Base-by-base conservation (phyloP, 108 stramenopile genomes). In the Halocafeteria seosinensis region DNA sequence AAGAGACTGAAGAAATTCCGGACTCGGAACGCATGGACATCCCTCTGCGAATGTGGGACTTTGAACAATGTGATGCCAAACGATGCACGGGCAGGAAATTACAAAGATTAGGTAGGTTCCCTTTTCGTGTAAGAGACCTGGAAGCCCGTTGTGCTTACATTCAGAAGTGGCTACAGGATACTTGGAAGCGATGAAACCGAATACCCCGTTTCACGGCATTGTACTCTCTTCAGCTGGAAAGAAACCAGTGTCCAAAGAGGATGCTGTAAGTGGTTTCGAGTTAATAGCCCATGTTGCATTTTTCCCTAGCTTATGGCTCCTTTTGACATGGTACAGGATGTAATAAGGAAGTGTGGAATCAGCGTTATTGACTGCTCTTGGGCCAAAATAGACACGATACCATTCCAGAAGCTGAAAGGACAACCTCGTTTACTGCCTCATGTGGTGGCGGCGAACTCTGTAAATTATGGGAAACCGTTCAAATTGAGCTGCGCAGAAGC, bases 311-410 rank as follows among this genome's bases (percentile, higher is more conserved):
- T 6, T 4, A 29, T 3, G 1, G 50, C 36, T 50, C 66, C 51
- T 31, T n/a, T n/a, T 47, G 42, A 21, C n/a, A 17, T 47, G 42
- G 42, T 47, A n/a, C 42, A 47, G 42, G 52, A 27, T 53, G 9
- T 12, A 1, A 59, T 64, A 0, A 69, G 62, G 5, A 50, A 69
- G 37, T 36, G 29, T 29, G 95, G 95, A 47, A 67, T 95, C 36
- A 84, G 85, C 36, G 87, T 92, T 33, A 94, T 98, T 50, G 92
- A 98, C 73, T 98, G 96, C 68, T 91, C 89, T 0, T 98, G 96
- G 96, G 89, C 88, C 0, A 70, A 92, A 26, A 63, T 94, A 30
- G 83, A 83, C 55, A 90, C 90, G 67, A 85, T 97, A 26, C 95
- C 92, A 3, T 92, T 95, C 69, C 38, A 72, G 8, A 85, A 89